Evolutionary conservation across 768 basidiomycete species (phyloP).

Genomic region (Neoboletus brunneissimus): DNA sequence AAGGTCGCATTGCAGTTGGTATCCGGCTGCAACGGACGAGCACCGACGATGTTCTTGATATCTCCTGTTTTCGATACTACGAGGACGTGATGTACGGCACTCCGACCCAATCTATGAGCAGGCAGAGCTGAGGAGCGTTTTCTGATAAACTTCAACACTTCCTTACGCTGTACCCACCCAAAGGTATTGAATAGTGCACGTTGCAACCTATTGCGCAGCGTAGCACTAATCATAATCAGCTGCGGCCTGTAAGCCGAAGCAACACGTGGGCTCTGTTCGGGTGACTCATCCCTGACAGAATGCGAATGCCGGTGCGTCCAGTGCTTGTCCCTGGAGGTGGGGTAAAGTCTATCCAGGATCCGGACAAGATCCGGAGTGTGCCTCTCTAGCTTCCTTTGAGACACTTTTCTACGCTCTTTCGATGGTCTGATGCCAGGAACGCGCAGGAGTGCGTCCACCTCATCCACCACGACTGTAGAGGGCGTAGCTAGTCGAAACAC

Average conservation of each 20-base stretch:
- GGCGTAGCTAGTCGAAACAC: constrained; percentile 47
- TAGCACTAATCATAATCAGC: constrained; percentile 68
- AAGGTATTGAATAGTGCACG: constrained; percentile 47
- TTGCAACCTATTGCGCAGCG: constrained; percentile 49
- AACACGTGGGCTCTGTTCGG: constrained; percentile 2
- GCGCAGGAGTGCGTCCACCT: constrained; percentile 70
- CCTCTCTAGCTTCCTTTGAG: constrained; percentile 40
- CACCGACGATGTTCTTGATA: constrained; percentile 55
- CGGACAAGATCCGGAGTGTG: constrained; percentile 61
- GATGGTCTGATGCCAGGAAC: constrained; percentile 39
- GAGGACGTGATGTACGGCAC: constrained; percentile 52
- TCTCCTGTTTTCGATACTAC: constrained; percentile 53
- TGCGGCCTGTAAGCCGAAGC: constrained; percentile 43
- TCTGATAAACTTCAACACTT: constrained; percentile 31
- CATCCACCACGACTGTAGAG: constrained; percentile 67
- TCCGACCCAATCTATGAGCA: constrained; percentile 27
- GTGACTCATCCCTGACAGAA: constrained; percentile 4
- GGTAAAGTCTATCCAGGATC: constrained; percentile 58
- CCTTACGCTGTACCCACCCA: constrained; percentile 53
- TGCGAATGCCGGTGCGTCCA: background rate
- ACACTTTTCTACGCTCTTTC: constrained; percentile 37
- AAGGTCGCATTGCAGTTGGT: background rate
- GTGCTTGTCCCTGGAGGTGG: constrained; percentile 25
- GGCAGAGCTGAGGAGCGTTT: constrained; percentile 26
- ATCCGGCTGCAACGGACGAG: constrained; percentile 23